Conservation (phyloP, 2,329 filamentous ascomycete species). For the Cercospora nicotianae region DNA sequence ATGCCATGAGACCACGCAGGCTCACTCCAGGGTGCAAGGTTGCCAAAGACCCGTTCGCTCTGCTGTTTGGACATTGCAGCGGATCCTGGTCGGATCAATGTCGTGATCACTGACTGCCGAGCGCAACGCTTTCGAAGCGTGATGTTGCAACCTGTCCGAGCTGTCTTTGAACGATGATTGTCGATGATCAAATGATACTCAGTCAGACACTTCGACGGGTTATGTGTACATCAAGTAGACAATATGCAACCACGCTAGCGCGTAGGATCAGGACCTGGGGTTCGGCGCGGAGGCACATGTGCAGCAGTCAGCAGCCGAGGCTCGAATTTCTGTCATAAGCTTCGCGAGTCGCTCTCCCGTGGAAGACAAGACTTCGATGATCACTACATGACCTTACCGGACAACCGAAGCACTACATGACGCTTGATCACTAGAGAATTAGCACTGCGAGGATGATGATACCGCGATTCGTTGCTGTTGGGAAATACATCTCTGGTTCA, state of each 20-base stretch:
- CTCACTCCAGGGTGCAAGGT: constrained; percentile 46
- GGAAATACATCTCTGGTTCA: not conserved
- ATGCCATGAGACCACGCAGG: constrained; percentile 51
- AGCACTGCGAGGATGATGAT: not conserved
- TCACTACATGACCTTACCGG: not conserved
- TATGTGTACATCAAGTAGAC: not conserved
- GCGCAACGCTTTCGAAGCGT: not conserved
- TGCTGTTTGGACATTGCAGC: constrained; percentile 3
- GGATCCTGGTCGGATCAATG: not conserved
- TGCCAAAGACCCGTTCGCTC: constrained; percentile 22
- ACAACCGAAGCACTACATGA: not conserved
- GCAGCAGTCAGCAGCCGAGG: constrained; percentile 3
- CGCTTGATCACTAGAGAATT: not conserved
- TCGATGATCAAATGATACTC: not conserved
- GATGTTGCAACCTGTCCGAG: not conserved
- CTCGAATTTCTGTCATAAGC: constrained; percentile 1
- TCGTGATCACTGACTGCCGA: not conserved
- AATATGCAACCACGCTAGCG: not conserved
- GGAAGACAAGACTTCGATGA: not conserved
- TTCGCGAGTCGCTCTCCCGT: not conserved
- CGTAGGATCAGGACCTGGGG: not conserved
- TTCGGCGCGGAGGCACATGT: not conserved
- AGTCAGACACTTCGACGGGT: not conserved
- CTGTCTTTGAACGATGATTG: not conserved
- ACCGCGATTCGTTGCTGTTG: not conserved